Conservation (phyloP, 306 rosid species). For the Luffa acutangula region DNA sequence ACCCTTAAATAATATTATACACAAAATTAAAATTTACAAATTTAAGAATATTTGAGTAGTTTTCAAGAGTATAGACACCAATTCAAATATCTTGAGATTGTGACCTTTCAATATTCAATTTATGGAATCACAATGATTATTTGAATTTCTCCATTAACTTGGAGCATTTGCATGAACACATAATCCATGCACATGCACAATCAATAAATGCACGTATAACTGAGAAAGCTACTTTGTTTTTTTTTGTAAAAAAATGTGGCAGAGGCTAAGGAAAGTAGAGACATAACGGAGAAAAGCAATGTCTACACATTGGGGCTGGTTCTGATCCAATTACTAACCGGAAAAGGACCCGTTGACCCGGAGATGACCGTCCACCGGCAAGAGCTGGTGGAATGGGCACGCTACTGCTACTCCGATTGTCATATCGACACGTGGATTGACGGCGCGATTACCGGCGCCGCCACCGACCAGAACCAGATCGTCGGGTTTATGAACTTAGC, state of each 20-base stretch:
- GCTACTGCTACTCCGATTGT: slow-evolving; percentile 64
- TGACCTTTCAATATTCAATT: no score
- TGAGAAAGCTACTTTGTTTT: not conserved
- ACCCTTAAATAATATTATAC: no score
- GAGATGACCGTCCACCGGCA: slow-evolving; percentile 32
- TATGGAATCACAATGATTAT: not conserved
- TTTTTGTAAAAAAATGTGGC: not conserved
- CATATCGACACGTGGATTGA: slow-evolving; percentile 70
- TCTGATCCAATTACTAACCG: slow-evolving; percentile 65
- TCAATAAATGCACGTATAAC: not conserved
- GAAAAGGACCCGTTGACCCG: slow-evolving; percentile 48
- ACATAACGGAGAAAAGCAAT: slow-evolving; percentile 48
- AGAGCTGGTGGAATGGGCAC: slow-evolving; percentile 76
- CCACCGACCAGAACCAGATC: slow-evolving; percentile 31
- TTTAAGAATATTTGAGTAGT: no score
- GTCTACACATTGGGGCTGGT: slow-evolving; percentile 59
- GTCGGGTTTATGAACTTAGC: slow-evolving; percentile 72
- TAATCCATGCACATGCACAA: slow-evolving; percentile 17
- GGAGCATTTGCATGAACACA: not conserved
- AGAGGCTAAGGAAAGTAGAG: slow-evolving; percentile 40
- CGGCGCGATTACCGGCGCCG: slow-evolving; percentile 28
- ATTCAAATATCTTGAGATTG: no score
- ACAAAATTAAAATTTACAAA: no score
- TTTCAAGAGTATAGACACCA: no score
- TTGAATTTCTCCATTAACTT: not conserved